Base-by-base conservation (phyloP, 116 monocot genomes). In the Cymodocea nodosa region DNA sequence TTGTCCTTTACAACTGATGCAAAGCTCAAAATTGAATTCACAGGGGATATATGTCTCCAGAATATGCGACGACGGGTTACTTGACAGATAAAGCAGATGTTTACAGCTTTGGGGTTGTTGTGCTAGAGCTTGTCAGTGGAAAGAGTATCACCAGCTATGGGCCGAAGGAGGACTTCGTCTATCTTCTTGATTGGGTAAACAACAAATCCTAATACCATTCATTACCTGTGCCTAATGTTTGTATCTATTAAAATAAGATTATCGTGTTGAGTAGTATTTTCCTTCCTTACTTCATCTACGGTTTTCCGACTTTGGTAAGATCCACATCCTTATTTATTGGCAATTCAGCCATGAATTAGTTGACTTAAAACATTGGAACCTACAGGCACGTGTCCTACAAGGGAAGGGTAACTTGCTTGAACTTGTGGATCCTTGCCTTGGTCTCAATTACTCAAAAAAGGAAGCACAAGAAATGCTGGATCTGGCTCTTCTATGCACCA, bases 391-490 rank as follows among this genome's bases (percentile, higher is more conserved):
- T 55, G 68, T 68, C 23, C 63, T 82, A 23, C 63, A 69, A 64
- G 72, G 82, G 62, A 51, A 72, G 59, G 86, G 82, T 7, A 67
- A 55, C 0, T 57, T 86, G 44, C 69, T 82, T 11, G 82, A 86
- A 39, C 68, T 86, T 44, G 82, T 86, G 10, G 86, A 86, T 58
- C 67, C 70, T 22, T 58, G 51, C 18, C 80, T 86, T 4, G 79
- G 75, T 16, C 66, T 69, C 48, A 60, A 75, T 66, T 86, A 71
- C 72, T 63, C 73, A 53, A 56, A 77, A 48, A 66, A 74, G 20
- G 80, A 82, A 62, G 86, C 77, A 22, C 25, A 72, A 23, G 60
- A 66, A 60, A 77, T 80, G 77, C 34, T 86, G 23, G 66, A 86
- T 23, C 16, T 86, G 67, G 55, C 75, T 55, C 79, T 82, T 22